Evolutionary conservation across 2,329 filamentous ascomycete genomes (phyloP), one percentile per base, ranked within the genome.

Genomic region (Phialophora chinensis): DNA sequence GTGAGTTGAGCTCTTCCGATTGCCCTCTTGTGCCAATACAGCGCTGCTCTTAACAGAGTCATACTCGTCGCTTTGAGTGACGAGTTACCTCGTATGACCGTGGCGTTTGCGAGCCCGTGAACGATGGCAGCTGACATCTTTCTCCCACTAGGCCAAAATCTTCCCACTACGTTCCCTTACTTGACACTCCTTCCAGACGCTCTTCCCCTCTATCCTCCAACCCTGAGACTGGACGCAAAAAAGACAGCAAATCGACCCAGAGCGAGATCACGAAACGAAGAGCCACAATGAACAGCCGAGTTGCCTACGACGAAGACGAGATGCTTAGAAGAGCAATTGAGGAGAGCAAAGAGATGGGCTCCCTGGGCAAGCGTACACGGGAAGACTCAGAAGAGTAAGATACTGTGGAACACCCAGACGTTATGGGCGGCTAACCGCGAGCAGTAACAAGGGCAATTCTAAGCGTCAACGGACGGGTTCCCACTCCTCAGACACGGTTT

Each of bases 281-380:
- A 31, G 97, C 93, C 23, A 99, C 95, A 6, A 97, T 98, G 92
- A 97, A 98, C 76, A 99, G 95, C 77, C 88, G 94, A 69, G 93
- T 94, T 50, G 94, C 93, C 25, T 98, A 98, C 73, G 93, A 98
- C 71, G 95, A 99, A 79, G 93, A 96, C 73, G 92, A 96, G 77
- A 89, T 93, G 74, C 79, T 99, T 47, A 88, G 93, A 62, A 88
- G 91, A 72, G 95, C 94, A 33, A 93, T 99, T 73, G 94, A 98
- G 78, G 93, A 96, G 68, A 99, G 95, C 82, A 97, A 93, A 79
- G 83, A 84, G 60, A 82, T 79, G 42, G 85, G 81, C 60, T 85
- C 90, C 70, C 88, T 91, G 74, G 85, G 87, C 27, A 99, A 99
- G 81, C 85, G 95, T 74, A 90, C 89, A 68, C 87, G 94, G 69